Percentiles rank a stretch among this genome's conserved stretches.
phyloP scores from a whole-genome alignment of 495 filamentous ascomycete genomes.

The Hyphodiscus hymeniophilus region DNA sequence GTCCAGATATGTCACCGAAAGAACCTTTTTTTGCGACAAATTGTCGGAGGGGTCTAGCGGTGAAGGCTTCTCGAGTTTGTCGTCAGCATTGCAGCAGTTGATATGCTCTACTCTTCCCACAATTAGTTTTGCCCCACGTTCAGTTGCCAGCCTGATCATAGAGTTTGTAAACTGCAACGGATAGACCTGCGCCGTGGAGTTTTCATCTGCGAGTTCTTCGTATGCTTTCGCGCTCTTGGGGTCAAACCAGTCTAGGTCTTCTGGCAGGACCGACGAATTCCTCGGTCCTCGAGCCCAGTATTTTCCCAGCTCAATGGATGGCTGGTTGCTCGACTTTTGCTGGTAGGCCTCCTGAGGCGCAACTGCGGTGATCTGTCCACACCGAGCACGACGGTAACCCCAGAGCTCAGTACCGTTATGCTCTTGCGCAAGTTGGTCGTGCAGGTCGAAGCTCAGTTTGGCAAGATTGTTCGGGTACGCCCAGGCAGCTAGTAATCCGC shows the following conservation, averaged over 20 bases:
- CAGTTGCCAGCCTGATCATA: constrained; percentile 70
- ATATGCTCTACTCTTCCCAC: constrained; percentile 63
- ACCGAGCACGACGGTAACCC: constrained; percentile 81
- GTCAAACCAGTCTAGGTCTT: constrained; percentile 81
- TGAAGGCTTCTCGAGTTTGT: constrained; percentile 43
- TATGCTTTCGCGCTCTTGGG: constrained; percentile 59
- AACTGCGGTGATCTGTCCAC: constrained; percentile 38
- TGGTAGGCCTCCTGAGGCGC: not conserved
- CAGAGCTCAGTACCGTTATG: constrained; percentile 72
- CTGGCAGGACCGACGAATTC: constrained; percentile 51
- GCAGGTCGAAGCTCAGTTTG: constrained; percentile 73
- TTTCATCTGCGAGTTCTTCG: constrained; percentile 71
- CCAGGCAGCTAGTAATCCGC: constrained; percentile 86
- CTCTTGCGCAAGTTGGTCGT: constrained; percentile 70
- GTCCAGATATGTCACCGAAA: constrained; percentile 68
- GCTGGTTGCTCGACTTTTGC: not conserved
- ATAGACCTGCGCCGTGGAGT: constrained; percentile 88
- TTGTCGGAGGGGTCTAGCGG: constrained; percentile 3
- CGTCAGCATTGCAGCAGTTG: constrained; percentile 33
- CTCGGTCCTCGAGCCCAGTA: constrained; percentile 23
- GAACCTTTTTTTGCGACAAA: constrained; percentile 31
- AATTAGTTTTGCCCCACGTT: constrained; percentile 63
- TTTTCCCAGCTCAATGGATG: constrained; percentile 8
- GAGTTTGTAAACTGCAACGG: constrained; percentile 85
- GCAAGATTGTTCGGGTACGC: constrained; percentile 82